Base-by-base conservation (phyloP, 2,329 filamentous ascomycete species). In the Botryosphaeria dothidea region DNA sequence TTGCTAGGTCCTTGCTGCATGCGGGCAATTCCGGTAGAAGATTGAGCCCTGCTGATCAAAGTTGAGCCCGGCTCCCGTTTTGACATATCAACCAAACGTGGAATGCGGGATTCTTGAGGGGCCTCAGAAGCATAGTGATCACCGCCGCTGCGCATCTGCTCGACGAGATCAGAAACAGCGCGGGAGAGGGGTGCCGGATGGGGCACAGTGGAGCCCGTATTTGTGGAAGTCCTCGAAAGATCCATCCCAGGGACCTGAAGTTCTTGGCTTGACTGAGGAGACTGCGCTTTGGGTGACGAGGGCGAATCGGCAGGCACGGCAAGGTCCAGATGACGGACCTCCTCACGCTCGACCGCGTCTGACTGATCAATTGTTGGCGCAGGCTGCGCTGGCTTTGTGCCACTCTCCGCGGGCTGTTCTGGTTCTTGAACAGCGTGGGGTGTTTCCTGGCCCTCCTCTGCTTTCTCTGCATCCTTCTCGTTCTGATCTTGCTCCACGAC, bases 401-500 rank as follows among this genome's bases (percentile, higher is more conserved):
- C 17, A 21, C 19, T 23, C 5, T 52, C 27, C 8, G 29, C 17
- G 11, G 15, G 5, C 1, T 15, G 7, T 21, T 36, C 27, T 19
- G 19, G 56, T 2, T 46, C 56, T 6, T 31, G 41, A 2, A 23
- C 41, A 21, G 41, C 56, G 3, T 60, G 56, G 67, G 63, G 36
- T 13, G 54, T 46, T 4, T 45, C 56, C 19, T 60, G 23, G 13
- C 19, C 7, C 36, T 38, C 56, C 17, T 38, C 31, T 3, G 34
- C 48, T n/a, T 66, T 66, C 61, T 62, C 54, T n/a, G 54, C 48
- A 13, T 64, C 49, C 15, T 66, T 65, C 4, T 65, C 36, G 54
- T 72, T 72, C 13, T 82, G 80, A 69, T 90, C 85, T 71, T 90
- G 86, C 71, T 90, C 85, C 15, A 90, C 84, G 3, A 90, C 88